These are phyloP conservation scores for Kodamaea lidongshanica DNA, from an alignment of 805 yeast species.

Conservation along the genomic window DNA sequence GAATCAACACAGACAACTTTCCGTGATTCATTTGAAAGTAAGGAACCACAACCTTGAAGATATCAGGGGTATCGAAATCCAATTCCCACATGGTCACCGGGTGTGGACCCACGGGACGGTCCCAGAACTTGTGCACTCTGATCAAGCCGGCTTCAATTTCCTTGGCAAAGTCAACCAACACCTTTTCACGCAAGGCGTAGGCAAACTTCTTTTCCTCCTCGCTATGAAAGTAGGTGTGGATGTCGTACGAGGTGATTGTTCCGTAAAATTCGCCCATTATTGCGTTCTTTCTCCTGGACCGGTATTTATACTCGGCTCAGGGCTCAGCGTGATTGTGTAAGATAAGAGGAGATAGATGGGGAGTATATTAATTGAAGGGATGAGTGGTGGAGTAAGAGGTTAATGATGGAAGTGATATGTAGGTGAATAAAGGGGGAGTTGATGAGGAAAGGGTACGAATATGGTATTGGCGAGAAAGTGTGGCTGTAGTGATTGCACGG, in stretches of 20 bases:
- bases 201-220: slow-evolving; percentile 31
- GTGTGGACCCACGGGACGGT: slow-evolving; percentile 52
- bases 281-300: no score
- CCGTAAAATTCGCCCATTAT: slow-evolving; percentile 12
- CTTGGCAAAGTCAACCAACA: slow-evolving; percentile 35
- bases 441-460: no score
- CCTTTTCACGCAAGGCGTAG: slow-evolving; percentile 30
- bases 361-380: background rate
- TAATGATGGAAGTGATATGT: no score
- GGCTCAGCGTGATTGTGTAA: no score
- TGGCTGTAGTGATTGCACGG: no score
- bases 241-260: slow-evolving; percentile 39
- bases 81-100: slow-evolving; percentile 54
- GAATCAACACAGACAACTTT: slow-evolving; percentile 46
- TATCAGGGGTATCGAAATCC: slow-evolving; percentile 43
- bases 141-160: slow-evolving; percentile 38
- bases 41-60: slow-evolving; percentile 41
- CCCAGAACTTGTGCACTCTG: slow-evolving; percentile 41
- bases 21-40: slow-evolving; percentile 52
- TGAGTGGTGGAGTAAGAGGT: no score
- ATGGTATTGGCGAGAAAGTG: no score
- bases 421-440: no score
- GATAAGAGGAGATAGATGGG: background rate
- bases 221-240: slow-evolving; percentile 45
- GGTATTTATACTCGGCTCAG: no score